Evolutionary conservation across 805 yeast species (phyloP), one percentile per base, ranked within the genome.

Genomic region (Tetrapisispora iriomotensis): DNA sequence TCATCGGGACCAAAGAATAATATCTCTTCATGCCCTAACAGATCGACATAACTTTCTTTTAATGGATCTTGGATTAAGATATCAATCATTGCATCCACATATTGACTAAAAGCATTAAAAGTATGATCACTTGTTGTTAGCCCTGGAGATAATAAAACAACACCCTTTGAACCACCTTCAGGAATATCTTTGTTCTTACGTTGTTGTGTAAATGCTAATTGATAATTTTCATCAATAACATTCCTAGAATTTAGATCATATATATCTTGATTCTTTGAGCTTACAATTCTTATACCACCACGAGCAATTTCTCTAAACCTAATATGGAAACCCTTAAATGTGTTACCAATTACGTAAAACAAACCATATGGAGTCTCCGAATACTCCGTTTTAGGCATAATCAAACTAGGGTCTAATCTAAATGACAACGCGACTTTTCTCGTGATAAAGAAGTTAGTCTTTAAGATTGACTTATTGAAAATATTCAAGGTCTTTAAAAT

Each of bases 91-190:
- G 97, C 69, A 62, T 90, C 98, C 50, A 90, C 81, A 62, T 90
- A 90, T 67, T 92, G 94, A 59, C 81, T 82, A 63, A 92, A 90
- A 24, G 95, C 84, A 41, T 82, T 79, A 47, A 77, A 77, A 37
- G 94, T 86, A 54, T 79, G 75, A 29, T 75, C 82, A 61, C 83
- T 94, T 18, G 86, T 81, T 31, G 67, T 67, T 38, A 61, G 45
- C 42, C 82, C 83, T 31, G 82, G 79, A 54, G 82, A 88, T 49
- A 90, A 71, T 53, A 90, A 72, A 41, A 92, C 83, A 35, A 92
- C 98, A 67, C 98, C 98, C 62, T 90, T 90, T 29, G 96, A 85
- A 27, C 98, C 98, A 59, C 98, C 97, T 70, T 90, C 98, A 36
- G 98, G 97, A 43, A 90, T 92, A 68, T 90, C 98, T 69, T 90